Conservation (phyloP, 108 stramenopile genomes). For the Cyclostephanos tholiformis region DNA sequence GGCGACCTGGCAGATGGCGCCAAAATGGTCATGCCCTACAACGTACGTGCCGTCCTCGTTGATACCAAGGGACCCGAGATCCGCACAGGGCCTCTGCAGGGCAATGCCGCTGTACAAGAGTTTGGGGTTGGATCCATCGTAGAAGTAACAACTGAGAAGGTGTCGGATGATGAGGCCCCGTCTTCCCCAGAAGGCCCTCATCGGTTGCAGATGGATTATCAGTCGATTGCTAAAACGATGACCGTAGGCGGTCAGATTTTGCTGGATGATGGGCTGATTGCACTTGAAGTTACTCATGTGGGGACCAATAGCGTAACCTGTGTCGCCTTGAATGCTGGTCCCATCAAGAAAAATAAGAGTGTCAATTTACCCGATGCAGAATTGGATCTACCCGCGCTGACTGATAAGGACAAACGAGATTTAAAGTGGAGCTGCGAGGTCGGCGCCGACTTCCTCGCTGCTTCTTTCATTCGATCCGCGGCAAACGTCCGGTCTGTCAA, state of each 20-base stretch:
- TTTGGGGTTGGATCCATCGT: slow-evolving; percentile 58
- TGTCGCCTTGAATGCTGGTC: slow-evolving; percentile 68
- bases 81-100: slow-evolving; percentile 81
- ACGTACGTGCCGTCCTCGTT: slow-evolving; percentile 73
- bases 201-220: slow-evolving; percentile 78
- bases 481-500: slow-evolving; percentile 75
- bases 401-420: slow-evolving; percentile 88
- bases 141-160: slow-evolving; percentile 58
- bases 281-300: slow-evolving; percentile 64
- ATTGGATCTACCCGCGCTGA: slow-evolving; percentile 85
- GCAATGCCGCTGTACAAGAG: slow-evolving; percentile 56
- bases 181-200: slow-evolving; percentile 53
- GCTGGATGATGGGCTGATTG: slow-evolving; percentile 87
- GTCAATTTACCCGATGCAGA: slow-evolving; percentile 81
- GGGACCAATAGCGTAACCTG: slow-evolving; percentile 54
- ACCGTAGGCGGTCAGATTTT: slow-evolving; percentile 59
- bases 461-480: slow-evolving; percentile 86
- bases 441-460: slow-evolving; percentile 88
- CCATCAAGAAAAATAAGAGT: slow-evolving; percentile 81
- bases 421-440: slow-evolving; percentile 70
- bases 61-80: slow-evolving; percentile 95
- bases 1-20: slow-evolving; percentile 38
- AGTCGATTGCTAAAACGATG: slow-evolving; percentile 70
- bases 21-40: slow-evolving; percentile 49
- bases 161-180: slow-evolving; percentile 48